Evolutionary conservation across 306 rosid genomes (phyloP), one percentile per base, ranked within the genome.

Genomic region (Spatholobus suberectus): DNA sequence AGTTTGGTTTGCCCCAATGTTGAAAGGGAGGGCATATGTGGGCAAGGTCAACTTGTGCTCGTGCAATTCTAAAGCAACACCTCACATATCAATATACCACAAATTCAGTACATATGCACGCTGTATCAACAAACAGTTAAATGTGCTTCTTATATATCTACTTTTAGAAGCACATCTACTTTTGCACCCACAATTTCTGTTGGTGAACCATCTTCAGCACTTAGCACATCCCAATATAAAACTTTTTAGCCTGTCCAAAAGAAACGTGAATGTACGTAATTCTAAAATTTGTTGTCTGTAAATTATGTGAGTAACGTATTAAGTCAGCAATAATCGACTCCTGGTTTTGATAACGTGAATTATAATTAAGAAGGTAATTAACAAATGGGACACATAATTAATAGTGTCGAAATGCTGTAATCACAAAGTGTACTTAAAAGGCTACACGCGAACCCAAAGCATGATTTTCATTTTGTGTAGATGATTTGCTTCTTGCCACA

Each of bases 111-210:
- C 73, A 51, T 5, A 37, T 73, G 82, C 83, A 51, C 58, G 71
- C 61, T 81, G 61, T 41, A 79, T 76, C 37, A 24, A 26, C 38
- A 26, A 37, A 26, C 86, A 79, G 71, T 77, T 76, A 54, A 74
- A 46, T n/a, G 82, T 82, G 79, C 77, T 80, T 82, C 69, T 84
- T 89, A 82, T 37, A 40, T 49, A 47, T 76, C 70, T 79, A 76
- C 83, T 81, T 90, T 88, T 83, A n/a, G n/a, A n/a, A n/a, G n/a
- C n/a, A n/a, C n/a, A 47, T 76, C 70, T 79, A 76, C 83, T 81
- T 90, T 88, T 83, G 77, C 55, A 59, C 79, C 87, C 73, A 74
- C 80, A 62, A 27, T 63, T 70, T 80, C 52, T 76, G 38, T 71
- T 51, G 76, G 20, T 52, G 44, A 83, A 84, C 77, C 76, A 41